These are phyloP conservation scores for Mucor velutinosus DNA, from an alignment of 371 early-diverging fungal species.

Conservation along the genomic window DNA sequence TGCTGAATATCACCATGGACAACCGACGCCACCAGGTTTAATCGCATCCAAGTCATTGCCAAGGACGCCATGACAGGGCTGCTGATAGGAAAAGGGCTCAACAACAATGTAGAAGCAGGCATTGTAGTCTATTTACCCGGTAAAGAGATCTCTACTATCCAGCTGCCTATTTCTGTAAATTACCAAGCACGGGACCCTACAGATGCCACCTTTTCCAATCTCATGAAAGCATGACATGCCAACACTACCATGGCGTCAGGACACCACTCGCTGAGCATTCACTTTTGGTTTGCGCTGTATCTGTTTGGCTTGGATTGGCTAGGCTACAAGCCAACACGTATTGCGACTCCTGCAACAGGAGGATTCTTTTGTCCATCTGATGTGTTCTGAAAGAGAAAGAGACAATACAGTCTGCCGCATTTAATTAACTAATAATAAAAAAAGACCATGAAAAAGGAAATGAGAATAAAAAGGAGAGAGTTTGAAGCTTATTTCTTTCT, in stretches of 20 bases:
- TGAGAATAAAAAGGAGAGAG: neutral
- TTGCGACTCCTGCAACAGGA: constrained; percentile 28
- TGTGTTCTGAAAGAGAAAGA: neutral
- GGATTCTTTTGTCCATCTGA: constrained; percentile 19
- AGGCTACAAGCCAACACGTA: constrained; percentile 33
- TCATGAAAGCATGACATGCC: constrained; percentile 28
- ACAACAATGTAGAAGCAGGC: constrained; percentile 6
- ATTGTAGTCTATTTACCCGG: constrained; percentile 11
- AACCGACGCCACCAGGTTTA: constrained; percentile 31
- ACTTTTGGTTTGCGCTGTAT: constrained; percentile 38
- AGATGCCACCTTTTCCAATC: constrained; percentile 32
- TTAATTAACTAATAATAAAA: neutral
- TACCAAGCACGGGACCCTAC: constrained; percentile 35
- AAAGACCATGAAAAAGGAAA: neutral
- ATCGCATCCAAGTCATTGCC: constrained; percentile 23
- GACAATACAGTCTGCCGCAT: neutral
- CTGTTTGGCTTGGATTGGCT: constrained; percentile 35
- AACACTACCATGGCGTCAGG: neutral
- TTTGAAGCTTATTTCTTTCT: neutral
- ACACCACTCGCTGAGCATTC: constrained; percentile 24
- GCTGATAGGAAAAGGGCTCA: constrained; percentile 30
- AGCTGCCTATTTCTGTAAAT: constrained; percentile 31
- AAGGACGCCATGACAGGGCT: constrained; percentile 34
- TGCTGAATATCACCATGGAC: constrained; percentile 29
- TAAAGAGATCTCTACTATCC: constrained; percentile 26